phyloP scores from a whole-genome alignment of 2,329 filamentous ascomycete species.

The Raffaelea albimanens region DNA sequence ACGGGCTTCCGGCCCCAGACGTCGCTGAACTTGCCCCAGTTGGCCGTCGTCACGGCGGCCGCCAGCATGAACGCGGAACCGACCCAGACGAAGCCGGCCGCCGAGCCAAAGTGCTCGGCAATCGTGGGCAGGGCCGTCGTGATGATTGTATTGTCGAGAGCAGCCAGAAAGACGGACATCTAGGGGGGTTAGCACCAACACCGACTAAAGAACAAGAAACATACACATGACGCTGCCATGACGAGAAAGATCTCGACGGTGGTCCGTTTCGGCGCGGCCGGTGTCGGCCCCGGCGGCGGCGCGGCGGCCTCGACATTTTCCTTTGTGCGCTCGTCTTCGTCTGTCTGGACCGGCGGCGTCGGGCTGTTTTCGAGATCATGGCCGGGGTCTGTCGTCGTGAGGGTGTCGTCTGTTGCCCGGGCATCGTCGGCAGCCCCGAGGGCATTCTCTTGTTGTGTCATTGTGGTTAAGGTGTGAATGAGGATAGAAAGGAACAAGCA shows the following conservation, averaged over 20 bases:
- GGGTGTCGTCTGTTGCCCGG: too few species aligned
- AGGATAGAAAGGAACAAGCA: too few species aligned
- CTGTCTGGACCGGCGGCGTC: not conserved
- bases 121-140: conserved; percentile 61
- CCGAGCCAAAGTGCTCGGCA: conserved; percentile 52
- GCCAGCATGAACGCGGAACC: conserved; percentile 65
- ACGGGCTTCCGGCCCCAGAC: conserved; percentile 50
- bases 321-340: not conserved
- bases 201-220: not conserved
- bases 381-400: not conserved
- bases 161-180: conserved; percentile 38
- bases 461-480: too few species aligned
- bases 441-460: not conserved
- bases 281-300: too few species aligned
- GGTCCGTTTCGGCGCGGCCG: not conserved
- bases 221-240: not conserved
- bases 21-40: conserved; percentile 58
- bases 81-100: conserved; percentile 68
- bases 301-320: too few species aligned
- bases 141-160: conserved; percentile 52
- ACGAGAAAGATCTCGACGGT: not conserved
- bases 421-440: not conserved
- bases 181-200: not conserved
- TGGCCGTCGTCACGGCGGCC: conserved; percentile 55
- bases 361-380: not conserved